Percentiles rank a stretch among this genome's conserved stretches.
These are phyloP conservation scores for Cryptococcus maquisensis DNA, from an alignment of 1,284 basidiomycete genomes.

Conservation along the genomic window DNA sequence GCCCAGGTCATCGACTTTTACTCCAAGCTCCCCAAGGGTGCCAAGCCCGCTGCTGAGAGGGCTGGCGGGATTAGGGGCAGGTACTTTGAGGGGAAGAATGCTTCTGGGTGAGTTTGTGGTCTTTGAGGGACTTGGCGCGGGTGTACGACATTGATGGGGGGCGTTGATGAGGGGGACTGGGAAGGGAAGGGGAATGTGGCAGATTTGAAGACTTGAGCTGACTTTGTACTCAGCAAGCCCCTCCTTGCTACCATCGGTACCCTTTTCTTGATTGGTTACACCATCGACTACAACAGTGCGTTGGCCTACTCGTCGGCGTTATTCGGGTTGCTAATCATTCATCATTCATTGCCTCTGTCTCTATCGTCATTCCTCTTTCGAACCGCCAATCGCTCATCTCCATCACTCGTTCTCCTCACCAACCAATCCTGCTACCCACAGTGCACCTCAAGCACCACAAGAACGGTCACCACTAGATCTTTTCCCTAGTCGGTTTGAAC, in stretches of 20 bases:
- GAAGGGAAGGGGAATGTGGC: background rate
- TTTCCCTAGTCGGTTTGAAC: background rate
- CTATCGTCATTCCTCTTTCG: background rate
- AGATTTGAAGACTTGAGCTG: background rate
- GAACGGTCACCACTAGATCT: constrained; percentile 41
- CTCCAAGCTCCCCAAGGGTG: constrained; percentile 74
- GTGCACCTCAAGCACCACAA: constrained; percentile 50
- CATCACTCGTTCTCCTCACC: background rate
- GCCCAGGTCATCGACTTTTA: constrained; percentile 87
- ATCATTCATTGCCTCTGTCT: background rate
- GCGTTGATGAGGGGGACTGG: background rate
- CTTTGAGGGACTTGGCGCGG: background rate
- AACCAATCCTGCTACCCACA: constrained; percentile 4
- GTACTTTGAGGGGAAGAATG: constrained; percentile 81
- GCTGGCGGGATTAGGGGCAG: constrained; percentile 68
- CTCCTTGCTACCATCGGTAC: constrained; percentile 67
- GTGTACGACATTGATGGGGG: background rate
- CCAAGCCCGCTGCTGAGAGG: constrained; percentile 59
- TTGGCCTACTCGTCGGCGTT: constrained; percentile 26
- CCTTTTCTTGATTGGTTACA: constrained; percentile 79
- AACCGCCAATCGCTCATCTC: background rate
- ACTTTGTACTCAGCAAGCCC: constrained; percentile 50
- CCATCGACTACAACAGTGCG: constrained; percentile 86
- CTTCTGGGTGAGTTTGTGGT: constrained; percentile 55
- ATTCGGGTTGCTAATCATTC: background rate